These are phyloP conservation scores for Neurospora africana DNA, from an alignment of 495 filamentous ascomycete species.

Conservation along the genomic window DNA sequence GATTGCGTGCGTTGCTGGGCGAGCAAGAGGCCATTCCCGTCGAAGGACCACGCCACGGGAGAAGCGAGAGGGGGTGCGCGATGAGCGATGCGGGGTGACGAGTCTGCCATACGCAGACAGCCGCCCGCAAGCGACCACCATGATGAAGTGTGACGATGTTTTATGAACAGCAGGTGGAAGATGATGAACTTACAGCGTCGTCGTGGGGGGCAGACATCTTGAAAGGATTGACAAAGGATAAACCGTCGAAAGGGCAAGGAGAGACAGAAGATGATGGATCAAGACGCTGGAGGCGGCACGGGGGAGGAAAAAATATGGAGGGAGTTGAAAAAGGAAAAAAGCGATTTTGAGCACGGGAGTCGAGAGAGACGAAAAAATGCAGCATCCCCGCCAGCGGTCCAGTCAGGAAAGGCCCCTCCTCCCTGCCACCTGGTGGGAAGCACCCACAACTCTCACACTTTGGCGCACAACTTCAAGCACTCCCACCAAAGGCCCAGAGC, in stretches of 20 bases:
- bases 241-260: conserved; percentile 10
- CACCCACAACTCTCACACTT: background rate
- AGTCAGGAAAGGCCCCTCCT: conserved; percentile 9
- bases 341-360: conserved; percentile 8
- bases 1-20: background rate
- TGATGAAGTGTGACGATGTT: background rate
- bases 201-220: conserved; percentile 36
- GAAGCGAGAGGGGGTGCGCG: conserved; percentile 14
- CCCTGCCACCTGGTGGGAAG: conserved; percentile 6
- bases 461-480: background rate
- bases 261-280: conserved; percentile 19
- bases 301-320: background rate
- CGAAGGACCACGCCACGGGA: background rate
- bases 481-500: background rate
- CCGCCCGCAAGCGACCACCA: background rate
- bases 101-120: conserved; percentile 14
- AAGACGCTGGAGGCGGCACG: conserved; percentile 4
- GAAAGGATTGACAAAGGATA: conserved; percentile 28
- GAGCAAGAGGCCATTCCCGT: background rate
- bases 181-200: conserved; percentile 27
- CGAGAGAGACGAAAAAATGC: conserved; percentile 7
- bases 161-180: background rate
- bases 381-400: conserved; percentile 12
- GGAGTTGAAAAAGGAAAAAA: conserved; percentile 4
- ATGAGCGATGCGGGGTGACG: conserved; percentile 22